A percentile compares a stretch with the other conserved stretches of the same genome.
phyloP scores from a whole-genome alignment of 2,329 filamentous ascomycete genomes.

The Plenodomus lindquistii region DNA sequence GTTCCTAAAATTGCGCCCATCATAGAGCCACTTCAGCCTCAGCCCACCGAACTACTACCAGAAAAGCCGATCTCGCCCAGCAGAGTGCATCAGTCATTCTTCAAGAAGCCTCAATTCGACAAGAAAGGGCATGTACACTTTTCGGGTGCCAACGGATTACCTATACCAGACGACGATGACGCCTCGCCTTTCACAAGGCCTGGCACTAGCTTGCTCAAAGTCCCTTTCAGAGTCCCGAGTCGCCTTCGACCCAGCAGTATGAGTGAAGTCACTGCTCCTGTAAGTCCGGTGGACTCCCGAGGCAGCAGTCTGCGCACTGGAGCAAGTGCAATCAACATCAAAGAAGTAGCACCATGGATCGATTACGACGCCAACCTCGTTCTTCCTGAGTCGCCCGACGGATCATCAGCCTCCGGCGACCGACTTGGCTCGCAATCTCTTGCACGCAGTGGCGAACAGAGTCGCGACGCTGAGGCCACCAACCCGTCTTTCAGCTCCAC shows the following conservation, averaged over 20 bases:
- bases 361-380: conserved; percentile 14
- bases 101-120: conserved; percentile 14
- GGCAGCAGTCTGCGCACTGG: conserved; percentile 13
- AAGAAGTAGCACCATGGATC: conserved; percentile 31
- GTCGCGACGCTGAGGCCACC: neutral
- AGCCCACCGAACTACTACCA: neutral
- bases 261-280: neutral
- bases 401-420: neutral
- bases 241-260: neutral
- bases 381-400: neutral
- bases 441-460: too few species aligned
- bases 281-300: conserved; percentile 7
- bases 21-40: conserved; percentile 10
- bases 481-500: neutral
- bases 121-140: conserved; percentile 3
- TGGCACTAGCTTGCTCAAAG: neutral
- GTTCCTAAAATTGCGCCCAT: conserved; percentile 15
- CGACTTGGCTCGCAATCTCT: conserved; percentile 1
- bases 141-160: conserved; percentile 1
- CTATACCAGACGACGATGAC: conserved; percentile 5
- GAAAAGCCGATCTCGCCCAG: neutral
- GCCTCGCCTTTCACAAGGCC: neutral
- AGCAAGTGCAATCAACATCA: conserved; percentile 15
- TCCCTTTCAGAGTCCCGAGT: neutral
- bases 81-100: conserved; percentile 6